Conservation (phyloP, 345 rosid species). For the Erodium maritimum region DNA sequence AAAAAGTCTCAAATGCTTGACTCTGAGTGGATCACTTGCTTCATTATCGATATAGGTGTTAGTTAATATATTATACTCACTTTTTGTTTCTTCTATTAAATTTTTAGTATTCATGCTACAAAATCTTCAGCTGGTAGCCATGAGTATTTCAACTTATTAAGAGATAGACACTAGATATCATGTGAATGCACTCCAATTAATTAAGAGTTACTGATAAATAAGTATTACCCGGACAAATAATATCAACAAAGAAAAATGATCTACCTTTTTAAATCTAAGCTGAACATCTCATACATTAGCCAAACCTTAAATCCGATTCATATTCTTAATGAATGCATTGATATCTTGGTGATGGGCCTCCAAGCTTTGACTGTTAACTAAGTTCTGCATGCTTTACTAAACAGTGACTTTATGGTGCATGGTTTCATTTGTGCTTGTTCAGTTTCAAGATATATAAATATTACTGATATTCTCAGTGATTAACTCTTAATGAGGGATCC, state of each 20-base stretch:
- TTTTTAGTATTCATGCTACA: background rate
- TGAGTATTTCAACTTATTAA: background rate
- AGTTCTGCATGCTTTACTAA: background rate
- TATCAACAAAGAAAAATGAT: too few species aligned
- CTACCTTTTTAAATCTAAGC: background rate
- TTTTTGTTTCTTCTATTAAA: too few species aligned
- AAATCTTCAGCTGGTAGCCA: background rate
- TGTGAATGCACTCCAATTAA: too few species aligned
- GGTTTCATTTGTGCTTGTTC: background rate
- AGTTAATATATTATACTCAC: too few species aligned
- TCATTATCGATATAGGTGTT: too few species aligned
- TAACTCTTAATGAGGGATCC: too few species aligned
- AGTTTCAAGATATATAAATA: too few species aligned
- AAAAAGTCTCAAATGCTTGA: background rate
- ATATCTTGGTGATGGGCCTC: background rate
- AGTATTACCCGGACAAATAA: background rate
- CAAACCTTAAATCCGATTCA: background rate
- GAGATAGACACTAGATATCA: background rate
- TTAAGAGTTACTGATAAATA: background rate
- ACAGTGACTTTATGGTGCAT: background rate
- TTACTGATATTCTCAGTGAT: too few species aligned
- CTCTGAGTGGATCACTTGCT: background rate
- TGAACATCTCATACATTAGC: background rate
- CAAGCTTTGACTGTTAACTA: background rate
- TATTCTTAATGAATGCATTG: background rate